phyloP scores from a whole-genome alignment of 306 rosid genomes.

The Spatholobus suberectus region DNA sequence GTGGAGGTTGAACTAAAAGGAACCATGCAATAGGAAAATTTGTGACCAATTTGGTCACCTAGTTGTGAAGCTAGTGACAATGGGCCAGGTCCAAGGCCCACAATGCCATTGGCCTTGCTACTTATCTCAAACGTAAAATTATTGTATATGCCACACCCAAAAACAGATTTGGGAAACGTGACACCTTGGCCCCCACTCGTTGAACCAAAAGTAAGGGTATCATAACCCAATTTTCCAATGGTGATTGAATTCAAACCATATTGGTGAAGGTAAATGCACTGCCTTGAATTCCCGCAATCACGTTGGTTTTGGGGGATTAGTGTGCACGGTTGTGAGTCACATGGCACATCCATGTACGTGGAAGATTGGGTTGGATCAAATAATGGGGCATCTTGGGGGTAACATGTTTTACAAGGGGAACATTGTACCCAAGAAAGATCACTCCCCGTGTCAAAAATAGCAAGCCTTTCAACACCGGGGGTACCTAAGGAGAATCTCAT shows the following conservation, averaged over 20 bases:
- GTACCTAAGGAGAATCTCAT: conserved; percentile 9
- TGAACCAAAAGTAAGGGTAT: not conserved
- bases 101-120: not conserved
- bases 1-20: not conserved
- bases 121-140: not conserved
- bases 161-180: not conserved
- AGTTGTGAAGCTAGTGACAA: conserved; percentile 31
- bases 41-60: conserved; percentile 4
- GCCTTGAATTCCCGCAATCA: not conserved
- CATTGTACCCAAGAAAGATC: conserved; percentile 12
- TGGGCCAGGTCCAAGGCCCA: conserved; percentile 43
- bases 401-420: not conserved
- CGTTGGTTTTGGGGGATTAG: not conserved
- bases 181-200: not conserved
- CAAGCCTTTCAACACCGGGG: not conserved
- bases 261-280: not conserved
- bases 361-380: conserved; percentile 11
- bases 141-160: not conserved
- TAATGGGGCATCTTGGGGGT: not conserved
- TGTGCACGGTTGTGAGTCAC: conserved; percentile 6
- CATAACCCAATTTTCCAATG: not conserved
- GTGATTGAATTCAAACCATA: not conserved
- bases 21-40: conserved; percentile 37
- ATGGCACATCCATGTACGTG: not conserved
- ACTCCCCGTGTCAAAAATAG: conserved; percentile 8